Conservation (phyloP, 2,329 filamentous ascomycete genomes). For the Aureobasidium sp. region DNA sequence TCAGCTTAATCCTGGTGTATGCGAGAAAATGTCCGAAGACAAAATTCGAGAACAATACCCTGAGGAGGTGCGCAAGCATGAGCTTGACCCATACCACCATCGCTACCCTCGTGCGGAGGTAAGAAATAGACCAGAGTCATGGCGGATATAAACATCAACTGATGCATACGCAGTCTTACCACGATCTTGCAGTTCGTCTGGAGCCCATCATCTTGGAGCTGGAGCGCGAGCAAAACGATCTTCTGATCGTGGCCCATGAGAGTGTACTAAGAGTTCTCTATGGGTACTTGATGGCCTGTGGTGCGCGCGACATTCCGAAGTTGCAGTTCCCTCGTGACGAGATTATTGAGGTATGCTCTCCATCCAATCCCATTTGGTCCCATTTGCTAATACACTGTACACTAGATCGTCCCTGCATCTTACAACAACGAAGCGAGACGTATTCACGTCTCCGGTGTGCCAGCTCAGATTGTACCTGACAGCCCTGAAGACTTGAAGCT, state of each 20-base stretch:
- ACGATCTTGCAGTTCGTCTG: constrained; percentile 93
- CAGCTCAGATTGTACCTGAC: constrained; percentile 60
- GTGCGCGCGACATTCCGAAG: constrained; percentile 86
- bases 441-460: constrained; percentile 70
- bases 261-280: constrained; percentile 96
- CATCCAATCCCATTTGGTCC: too few species aligned
- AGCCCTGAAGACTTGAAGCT: constrained; percentile 78
- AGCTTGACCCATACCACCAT: constrained; percentile 92
- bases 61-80: constrained; percentile 87
- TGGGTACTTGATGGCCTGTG: constrained; percentile 97
- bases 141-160: constrained; percentile 17
- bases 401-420: constrained; percentile 81
- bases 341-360: constrained; percentile 69
- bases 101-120: constrained; percentile 92
- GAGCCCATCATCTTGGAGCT: constrained; percentile 97
- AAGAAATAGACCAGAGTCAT: constrained; percentile 21
- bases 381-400: neutral
- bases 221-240: constrained; percentile 91
- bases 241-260: constrained; percentile 97
- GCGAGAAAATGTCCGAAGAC: constrained; percentile 83
- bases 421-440: constrained; percentile 95
- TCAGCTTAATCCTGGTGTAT: constrained; percentile 92
- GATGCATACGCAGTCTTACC: constrained; percentile 65
- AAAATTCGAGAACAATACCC: constrained; percentile 77
- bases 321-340: constrained; percentile 92